A percentile compares a stretch with the other conserved stretches of the same genome.
Conservation (phyloP, 495 filamentous ascomycete species). For the Diplogelasinospora grovesii region DNA sequence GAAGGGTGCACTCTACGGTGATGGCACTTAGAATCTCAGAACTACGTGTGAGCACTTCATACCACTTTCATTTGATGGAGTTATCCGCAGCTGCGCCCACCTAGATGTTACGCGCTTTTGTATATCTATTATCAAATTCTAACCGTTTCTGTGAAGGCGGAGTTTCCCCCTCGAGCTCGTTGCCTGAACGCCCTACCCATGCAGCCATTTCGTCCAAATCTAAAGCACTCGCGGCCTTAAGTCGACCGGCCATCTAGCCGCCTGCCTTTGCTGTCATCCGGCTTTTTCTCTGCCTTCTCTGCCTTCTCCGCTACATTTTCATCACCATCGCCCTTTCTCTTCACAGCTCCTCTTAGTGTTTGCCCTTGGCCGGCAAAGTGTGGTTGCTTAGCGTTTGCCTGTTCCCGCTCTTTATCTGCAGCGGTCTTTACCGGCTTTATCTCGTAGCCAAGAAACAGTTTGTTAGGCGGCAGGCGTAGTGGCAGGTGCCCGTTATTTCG, state of each 20-base stretch:
- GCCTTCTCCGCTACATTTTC: conserved; percentile 27
- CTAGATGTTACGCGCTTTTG: too few species aligned
- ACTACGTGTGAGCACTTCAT: too few species aligned
- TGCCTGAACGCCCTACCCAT: conserved; percentile 7
- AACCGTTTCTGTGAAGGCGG: background rate
- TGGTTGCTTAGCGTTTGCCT: conserved; percentile 56
- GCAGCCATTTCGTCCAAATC: background rate
- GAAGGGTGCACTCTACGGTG: too few species aligned
- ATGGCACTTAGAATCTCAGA: too few species aligned
- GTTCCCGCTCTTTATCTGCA: conserved; percentile 60
- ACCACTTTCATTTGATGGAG: too few species aligned
- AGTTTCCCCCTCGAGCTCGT: too few species aligned
- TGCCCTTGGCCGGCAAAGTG: conserved; percentile 85
- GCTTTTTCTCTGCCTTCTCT: conserved; percentile 27
- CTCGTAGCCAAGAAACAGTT: conserved; percentile 94
- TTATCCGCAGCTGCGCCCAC: too few species aligned
- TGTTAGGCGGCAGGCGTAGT: conserved; percentile 75
- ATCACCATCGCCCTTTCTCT: conserved; percentile 41
- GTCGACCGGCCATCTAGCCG: conserved; percentile 32
- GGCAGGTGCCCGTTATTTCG: conserved; percentile 77
- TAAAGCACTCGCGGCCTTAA: too few species aligned
- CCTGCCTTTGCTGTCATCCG: conserved; percentile 23
- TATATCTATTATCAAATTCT: too few species aligned
- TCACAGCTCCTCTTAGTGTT: conserved; percentile 65
- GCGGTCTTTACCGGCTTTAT: conserved; percentile 79